Evolutionary conservation across 306 rosid genomes (phyloP).

Genomic region (Ormosia semicastrata): DNA sequence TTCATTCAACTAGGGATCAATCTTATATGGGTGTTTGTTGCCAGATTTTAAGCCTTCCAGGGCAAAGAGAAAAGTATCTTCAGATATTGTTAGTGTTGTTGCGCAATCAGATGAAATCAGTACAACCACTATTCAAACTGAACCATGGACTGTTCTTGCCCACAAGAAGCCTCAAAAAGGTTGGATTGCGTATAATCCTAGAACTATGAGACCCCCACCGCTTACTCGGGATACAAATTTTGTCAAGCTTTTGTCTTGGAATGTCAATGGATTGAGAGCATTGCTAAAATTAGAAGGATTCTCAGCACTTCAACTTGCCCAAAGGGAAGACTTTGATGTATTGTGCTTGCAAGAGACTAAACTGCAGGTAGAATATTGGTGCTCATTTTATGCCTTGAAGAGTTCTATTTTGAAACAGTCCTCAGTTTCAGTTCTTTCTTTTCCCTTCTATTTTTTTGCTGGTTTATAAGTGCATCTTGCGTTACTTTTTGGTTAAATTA

Average conservation of each 20-base stretch:
- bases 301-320: conserved; percentile 75
- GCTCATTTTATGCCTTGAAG: conserved; percentile 5
- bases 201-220: conserved; percentile 70
- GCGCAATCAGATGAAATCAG: conserved; percentile 31
- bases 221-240: conserved; percentile 59
- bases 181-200: conserved; percentile 93
- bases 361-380: conserved; percentile 64
- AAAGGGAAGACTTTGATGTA: conserved; percentile 85
- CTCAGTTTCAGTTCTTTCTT: neutral
- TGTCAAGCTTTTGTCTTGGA: conserved; percentile 88
- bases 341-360: conserved; percentile 97
- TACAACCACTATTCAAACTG: conserved; percentile 40
- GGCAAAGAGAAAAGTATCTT: conserved; percentile 45
- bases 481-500: neutral
- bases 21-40: conserved; percentile 19
- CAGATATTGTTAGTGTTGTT: conserved; percentile 29
- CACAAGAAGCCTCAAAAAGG: conserved; percentile 95
- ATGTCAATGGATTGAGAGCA: conserved; percentile 93
- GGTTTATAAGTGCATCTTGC: neutral
- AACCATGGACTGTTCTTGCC: conserved; percentile 88
- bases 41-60: conserved; percentile 49
- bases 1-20: conserved; percentile 7
- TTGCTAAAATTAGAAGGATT: conserved; percentile 75
- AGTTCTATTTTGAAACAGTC: neutral
- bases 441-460: neutral